Evolutionary conservation across 2,329 filamentous ascomycete genomes (phyloP).

Genomic region (Ophiostoma ips): DNA sequence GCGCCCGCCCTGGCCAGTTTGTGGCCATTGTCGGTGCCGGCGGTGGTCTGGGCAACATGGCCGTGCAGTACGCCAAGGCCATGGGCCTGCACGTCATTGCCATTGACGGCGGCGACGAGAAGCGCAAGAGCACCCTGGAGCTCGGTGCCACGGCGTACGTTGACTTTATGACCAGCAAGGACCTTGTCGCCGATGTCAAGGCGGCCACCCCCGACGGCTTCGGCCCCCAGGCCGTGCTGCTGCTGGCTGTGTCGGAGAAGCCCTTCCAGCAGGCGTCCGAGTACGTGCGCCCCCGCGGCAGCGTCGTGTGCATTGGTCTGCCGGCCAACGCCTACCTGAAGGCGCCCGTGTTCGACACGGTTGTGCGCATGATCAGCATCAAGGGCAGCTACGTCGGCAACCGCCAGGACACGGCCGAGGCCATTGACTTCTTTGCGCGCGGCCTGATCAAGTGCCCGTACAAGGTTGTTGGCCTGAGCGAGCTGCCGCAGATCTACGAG

Average conservation of each 20-base stretch:
- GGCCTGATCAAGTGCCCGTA: conserved; percentile 78
- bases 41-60: conserved; percentile 36
- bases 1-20: conserved; percentile 23
- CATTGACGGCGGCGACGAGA: conserved; percentile 29
- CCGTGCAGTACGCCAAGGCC: conserved; percentile 31
- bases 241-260: conserved; percentile 77
- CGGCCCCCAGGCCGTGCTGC: conserved; percentile 74
- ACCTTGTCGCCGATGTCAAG: conserved; percentile 76
- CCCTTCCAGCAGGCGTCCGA: conserved; percentile 89
- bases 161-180: conserved; percentile 64
- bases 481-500: conserved; percentile 70
- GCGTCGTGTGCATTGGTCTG: conserved; percentile 78
- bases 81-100: conserved; percentile 29
- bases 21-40: conserved; percentile 31
- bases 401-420: conserved; percentile 74
- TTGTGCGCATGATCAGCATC: conserved; percentile 82
- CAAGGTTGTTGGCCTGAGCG: conserved; percentile 69
- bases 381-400: conserved; percentile 91
- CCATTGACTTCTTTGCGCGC: conserved; percentile 74
- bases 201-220: conserved; percentile 64
- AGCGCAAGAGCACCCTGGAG: conserved; percentile 45
- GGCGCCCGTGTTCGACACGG: conserved; percentile 80
- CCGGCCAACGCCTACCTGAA: conserved; percentile 66
- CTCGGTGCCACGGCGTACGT: conserved; percentile 63
- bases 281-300: conserved; percentile 73